These are phyloP conservation scores for Penicillium decumbens DNA, from an alignment of 2,329 filamentous ascomycete genomes.

Conservation along the genomic window DNA sequence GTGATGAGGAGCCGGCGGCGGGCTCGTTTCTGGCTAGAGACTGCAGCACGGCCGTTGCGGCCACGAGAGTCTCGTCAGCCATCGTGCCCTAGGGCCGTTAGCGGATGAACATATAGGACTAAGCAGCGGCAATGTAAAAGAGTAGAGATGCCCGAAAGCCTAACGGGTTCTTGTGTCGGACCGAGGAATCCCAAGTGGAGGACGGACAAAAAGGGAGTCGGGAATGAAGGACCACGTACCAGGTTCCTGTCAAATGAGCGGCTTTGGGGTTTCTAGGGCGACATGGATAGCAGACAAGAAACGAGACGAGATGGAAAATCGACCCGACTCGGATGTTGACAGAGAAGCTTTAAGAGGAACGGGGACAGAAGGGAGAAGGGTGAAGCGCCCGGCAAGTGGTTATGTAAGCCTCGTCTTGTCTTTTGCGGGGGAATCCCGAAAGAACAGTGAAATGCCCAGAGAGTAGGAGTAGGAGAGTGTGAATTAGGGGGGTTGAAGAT, in stretches of 20 bases:
- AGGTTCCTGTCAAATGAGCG: constrained; percentile 28
- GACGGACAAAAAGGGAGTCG: constrained; percentile 7
- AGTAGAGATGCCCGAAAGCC: background rate
- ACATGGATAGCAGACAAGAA: constrained; percentile 21
- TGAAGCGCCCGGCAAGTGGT: constrained; percentile 13
- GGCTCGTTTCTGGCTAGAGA: constrained; percentile 42
- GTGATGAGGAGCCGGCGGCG: constrained; percentile 31
- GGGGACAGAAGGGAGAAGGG: constrained; percentile 10
- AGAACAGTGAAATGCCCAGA: background rate
- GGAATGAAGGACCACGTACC: constrained; percentile 7
- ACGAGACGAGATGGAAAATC: constrained; percentile 1
- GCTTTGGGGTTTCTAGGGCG: constrained; percentile 24
- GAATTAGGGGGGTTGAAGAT: background rate
- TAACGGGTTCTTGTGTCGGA: background rate
- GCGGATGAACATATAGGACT: constrained; percentile 11
- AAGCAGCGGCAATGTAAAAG: background rate
- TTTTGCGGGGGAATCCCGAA: constrained; percentile 13
- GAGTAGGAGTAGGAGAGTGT: background rate
- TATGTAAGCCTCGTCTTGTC: constrained; percentile 13
- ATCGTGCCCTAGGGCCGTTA: constrained; percentile 38
- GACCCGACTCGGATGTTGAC: constrained; percentile 14
- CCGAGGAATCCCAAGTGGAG: background rate
- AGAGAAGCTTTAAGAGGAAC: constrained; percentile 8
- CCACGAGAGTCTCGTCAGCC: constrained; percentile 48
- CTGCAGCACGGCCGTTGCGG: constrained; percentile 45